phyloP scores from a whole-genome alignment of 345 rosid species.

The Eucalyptus curtisii region DNA sequence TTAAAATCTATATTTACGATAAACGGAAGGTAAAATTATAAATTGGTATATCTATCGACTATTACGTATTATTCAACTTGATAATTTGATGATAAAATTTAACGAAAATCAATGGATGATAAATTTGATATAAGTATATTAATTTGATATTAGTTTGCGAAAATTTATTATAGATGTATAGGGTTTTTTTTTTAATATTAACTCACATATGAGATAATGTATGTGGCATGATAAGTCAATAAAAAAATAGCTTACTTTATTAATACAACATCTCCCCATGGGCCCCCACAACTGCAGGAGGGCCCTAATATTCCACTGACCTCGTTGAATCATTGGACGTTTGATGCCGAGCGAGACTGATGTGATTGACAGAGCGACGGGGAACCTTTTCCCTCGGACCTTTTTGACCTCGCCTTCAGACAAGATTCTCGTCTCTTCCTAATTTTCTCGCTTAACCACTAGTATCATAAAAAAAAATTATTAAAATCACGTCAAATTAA shows the following conservation, averaged over 20 bases:
- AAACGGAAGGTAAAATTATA: rapidly evolving
- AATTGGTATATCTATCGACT: too few relatives aligned
- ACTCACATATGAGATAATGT: background rate
- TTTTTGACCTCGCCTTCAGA: background rate
- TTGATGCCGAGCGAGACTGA: background rate
- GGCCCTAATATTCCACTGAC: background rate
- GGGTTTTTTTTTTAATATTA: too few relatives aligned
- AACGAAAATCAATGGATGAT: rapidly evolving
- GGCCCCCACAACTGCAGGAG: background rate
- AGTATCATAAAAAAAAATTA: too few relatives aligned
- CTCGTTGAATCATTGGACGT: background rate
- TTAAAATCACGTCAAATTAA: too few relatives aligned
- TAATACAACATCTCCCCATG: background rate
- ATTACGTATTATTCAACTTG: too few relatives aligned
- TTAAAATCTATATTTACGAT: too few relatives aligned
- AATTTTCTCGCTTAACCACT: too few relatives aligned
- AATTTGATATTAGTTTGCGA: background rate
- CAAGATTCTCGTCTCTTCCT: background rate
- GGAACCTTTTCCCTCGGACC: background rate
- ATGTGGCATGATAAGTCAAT: background rate
- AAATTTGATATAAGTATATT: background rate
- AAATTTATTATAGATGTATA: too few relatives aligned
- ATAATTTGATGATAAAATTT: too few relatives aligned
- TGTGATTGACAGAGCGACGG: background rate
- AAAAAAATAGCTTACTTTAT: background rate